Conservation (phyloP, 192 early-diverging fungal species). For the Chytriomyces sp. region DNA sequence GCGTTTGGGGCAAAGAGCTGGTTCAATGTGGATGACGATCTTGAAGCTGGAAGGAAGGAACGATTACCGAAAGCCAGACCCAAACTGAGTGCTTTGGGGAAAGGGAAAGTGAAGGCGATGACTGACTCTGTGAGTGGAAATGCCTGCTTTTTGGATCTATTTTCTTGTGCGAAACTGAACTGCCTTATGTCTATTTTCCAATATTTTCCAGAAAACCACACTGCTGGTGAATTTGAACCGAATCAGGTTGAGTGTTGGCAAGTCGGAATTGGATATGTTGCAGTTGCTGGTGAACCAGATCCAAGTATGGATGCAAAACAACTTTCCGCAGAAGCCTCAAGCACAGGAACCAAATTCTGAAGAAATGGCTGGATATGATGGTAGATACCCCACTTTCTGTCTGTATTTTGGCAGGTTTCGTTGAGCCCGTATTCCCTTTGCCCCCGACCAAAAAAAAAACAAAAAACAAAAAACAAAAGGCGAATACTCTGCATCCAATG, state of each 20-base stretch:
- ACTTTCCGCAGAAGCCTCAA: too few relatives aligned
- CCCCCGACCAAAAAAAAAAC: too few relatives aligned
- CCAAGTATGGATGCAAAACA: conserved; percentile 11
- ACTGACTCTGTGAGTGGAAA: conserved; percentile 61
- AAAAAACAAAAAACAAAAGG: too few relatives aligned
- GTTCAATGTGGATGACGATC: conserved; percentile 33
- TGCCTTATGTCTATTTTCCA: conserved; percentile 19
- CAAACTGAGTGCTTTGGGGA: conserved; percentile 40
- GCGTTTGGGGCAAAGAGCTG: conserved; percentile 44
- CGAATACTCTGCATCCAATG: not conserved
- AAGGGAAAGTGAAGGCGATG: conserved; percentile 61
- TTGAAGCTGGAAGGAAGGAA: conserved; percentile 10
- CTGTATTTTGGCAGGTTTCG: too few relatives aligned
- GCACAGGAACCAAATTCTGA: not conserved
- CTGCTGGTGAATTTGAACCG: not conserved
- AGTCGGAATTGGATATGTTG: conserved; percentile 41
- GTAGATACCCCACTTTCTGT: too few relatives aligned
- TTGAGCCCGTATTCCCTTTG: not conserved
- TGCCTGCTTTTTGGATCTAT: not conserved
- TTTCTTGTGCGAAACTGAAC: not conserved
- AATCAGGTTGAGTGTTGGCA: conserved; percentile 30
- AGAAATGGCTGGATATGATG: not conserved
- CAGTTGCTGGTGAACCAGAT: conserved; percentile 39
- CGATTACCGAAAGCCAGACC: not conserved
- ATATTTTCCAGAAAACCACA: conserved; percentile 20